phyloP scores from a whole-genome alignment of 192 early-diverging fungal species.

The Gonapodya prolifera region DNA sequence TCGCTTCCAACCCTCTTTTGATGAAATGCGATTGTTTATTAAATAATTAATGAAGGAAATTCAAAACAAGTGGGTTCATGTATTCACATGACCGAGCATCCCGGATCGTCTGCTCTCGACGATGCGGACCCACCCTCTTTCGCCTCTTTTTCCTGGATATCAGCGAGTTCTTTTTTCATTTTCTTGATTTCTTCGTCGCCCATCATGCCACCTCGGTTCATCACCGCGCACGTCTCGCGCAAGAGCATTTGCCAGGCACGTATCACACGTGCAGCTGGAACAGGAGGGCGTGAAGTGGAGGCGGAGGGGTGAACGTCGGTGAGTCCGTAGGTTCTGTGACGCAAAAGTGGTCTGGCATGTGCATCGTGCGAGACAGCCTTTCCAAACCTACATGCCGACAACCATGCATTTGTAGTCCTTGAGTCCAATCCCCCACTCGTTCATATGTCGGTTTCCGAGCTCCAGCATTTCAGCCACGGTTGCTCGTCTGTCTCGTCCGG shows the following conservation, averaged over 20 bases:
- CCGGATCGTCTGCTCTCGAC: too few relatives aligned
- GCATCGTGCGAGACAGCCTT: too few relatives aligned
- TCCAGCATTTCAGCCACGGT: not conserved
- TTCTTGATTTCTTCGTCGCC: not conserved
- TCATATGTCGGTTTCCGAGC: not conserved
- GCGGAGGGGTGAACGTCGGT: not conserved
- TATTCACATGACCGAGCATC: too few relatives aligned
- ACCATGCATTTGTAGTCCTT: not conserved
- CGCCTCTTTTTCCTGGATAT: too few relatives aligned
- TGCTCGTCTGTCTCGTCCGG: not conserved
- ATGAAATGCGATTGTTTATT: too few relatives aligned
- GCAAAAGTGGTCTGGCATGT: too few relatives aligned
- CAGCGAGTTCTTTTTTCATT: not conserved
- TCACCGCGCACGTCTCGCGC: not conserved
- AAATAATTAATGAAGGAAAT: too few relatives aligned
- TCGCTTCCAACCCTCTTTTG: too few relatives aligned
- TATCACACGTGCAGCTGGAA: too few relatives aligned
- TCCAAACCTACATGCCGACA: not conserved
- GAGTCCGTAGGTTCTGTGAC: not conserved
- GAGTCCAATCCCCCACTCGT: not conserved
- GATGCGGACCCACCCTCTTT: too few relatives aligned
- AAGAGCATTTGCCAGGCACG: not conserved
- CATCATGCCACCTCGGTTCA: not conserved
- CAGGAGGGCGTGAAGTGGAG: not conserved
- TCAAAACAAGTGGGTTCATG: too few relatives aligned